A percentile compares a stretch with the other conserved stretches of the same genome.
Conservation (phyloP, 2,329 filamentous ascomycete species). For the Xylariales sp. region DNA sequence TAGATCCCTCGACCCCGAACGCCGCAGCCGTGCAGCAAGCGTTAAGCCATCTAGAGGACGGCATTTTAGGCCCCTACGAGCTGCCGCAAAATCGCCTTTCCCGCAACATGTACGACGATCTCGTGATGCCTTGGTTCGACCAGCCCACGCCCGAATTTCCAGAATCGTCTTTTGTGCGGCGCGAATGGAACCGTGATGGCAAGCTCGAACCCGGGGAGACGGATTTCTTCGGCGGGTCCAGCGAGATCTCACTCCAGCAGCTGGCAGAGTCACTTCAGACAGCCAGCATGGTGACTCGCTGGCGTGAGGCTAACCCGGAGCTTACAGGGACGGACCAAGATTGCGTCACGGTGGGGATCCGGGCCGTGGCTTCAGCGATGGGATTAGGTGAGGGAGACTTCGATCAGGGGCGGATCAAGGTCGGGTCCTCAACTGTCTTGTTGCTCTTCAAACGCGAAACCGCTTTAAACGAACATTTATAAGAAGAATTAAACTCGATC, state of each 20-base stretch:
- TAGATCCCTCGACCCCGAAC: slow-evolving; percentile 32
- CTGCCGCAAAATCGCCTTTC: slow-evolving; percentile 30
- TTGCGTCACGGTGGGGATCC: slow-evolving; percentile 15
- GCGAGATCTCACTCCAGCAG: slow-evolving; percentile 15
- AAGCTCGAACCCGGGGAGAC: slow-evolving; percentile 14
- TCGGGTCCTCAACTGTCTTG: not conserved
- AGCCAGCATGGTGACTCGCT: slow-evolving; percentile 31
- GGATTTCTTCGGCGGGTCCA: slow-evolving; percentile 21
- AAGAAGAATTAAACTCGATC: no score
- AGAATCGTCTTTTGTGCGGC: slow-evolving; percentile 24
- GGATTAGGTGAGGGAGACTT: not conserved
- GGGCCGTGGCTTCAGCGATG: not conserved
- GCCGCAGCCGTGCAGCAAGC: slow-evolving; percentile 27
- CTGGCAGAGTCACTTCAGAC: slow-evolving; percentile 24
- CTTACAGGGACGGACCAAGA: slow-evolving; percentile 29
- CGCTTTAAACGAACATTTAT: no score
- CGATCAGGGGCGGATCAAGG: not conserved
- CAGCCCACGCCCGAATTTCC: not conserved
- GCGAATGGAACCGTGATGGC: slow-evolving; percentile 30
- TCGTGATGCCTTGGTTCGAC: slow-evolving; percentile 39
- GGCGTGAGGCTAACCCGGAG: slow-evolving; percentile 32
- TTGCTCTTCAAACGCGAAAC: no score
- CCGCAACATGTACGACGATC: slow-evolving; percentile 30
- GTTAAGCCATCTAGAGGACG: slow-evolving; percentile 29
- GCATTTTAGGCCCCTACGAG: slow-evolving; percentile 30